phyloP scores from a whole-genome alignment of 495 filamentous ascomycete species.

The Clohesyomyces aquaticus region DNA sequence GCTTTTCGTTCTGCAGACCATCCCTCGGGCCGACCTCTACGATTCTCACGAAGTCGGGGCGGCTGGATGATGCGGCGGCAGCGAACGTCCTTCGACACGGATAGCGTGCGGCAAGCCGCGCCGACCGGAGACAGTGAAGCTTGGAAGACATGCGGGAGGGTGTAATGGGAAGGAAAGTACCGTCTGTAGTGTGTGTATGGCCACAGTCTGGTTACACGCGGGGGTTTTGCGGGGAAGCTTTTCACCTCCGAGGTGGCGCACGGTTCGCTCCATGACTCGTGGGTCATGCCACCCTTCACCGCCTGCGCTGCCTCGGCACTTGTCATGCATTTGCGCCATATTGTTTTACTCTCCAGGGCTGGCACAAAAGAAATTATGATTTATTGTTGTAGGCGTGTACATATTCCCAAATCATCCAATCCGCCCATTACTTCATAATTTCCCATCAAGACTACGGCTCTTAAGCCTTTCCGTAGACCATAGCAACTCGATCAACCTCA shows the following conservation, averaged over 20 bases:
- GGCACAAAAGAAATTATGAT: no score
- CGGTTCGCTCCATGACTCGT: neutral
- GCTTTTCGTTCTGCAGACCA: slow-evolving; percentile 95
- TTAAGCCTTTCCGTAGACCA: slow-evolving; percentile 52
- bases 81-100: slow-evolving; percentile 35
- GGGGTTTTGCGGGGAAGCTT: neutral
- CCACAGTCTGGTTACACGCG: neutral
- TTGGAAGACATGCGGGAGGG: slow-evolving; percentile 26
- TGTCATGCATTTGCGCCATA: no score
- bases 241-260: neutral
- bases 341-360: no score
- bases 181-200: neutral
- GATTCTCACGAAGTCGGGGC: slow-evolving; percentile 61
- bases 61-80: slow-evolving; percentile 14
- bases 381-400: no score
- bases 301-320: no score
- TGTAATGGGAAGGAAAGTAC: neutral
- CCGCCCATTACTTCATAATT: no score
- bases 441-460: no score
- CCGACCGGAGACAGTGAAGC: slow-evolving; percentile 28
- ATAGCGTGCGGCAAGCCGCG: slow-evolving; percentile 37
- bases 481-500: slow-evolving; percentile 63
- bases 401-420: neutral
- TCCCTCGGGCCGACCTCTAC: slow-evolving; percentile 95
- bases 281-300: no score